phyloP scores from a whole-genome alignment of 306 rosid species.

The Inga laurina region DNA sequence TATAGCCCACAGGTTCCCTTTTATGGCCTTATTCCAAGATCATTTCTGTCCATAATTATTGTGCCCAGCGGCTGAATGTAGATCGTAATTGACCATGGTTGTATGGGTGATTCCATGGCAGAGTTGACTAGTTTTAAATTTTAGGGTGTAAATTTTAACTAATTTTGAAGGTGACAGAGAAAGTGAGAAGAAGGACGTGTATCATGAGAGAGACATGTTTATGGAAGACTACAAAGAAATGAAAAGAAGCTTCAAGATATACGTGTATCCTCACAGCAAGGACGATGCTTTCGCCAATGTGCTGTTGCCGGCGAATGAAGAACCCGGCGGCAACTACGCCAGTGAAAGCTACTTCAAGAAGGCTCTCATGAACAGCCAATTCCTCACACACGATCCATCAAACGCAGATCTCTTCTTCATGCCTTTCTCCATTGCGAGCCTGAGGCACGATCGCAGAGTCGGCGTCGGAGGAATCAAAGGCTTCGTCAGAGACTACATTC shows the following conservation, averaged over 20 bases:
- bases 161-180: background rate
- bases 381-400: conserved; percentile 64
- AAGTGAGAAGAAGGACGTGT: background rate
- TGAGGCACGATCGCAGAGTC: conserved; percentile 68
- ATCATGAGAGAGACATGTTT: conserved; percentile 39
- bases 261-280: conserved; percentile 70
- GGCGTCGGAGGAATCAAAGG: conserved; percentile 68
- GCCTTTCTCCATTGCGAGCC: conserved; percentile 83
- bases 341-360: conserved; percentile 89
- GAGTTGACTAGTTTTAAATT: background rate
- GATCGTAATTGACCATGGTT: background rate
- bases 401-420: conserved; percentile 79
- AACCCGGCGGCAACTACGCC: conserved; percentile 85
- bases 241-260: conserved; percentile 79
- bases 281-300: conserved; percentile 72
- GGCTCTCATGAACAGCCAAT: conserved; percentile 60
- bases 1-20: background rate
- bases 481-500: conserved; percentile 65
- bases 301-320: conserved; percentile 57
- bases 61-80: background rate
- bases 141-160: too few species aligned
- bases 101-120: background rate
- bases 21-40: background rate
- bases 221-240: conserved; percentile 73
- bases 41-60: background rate